These are phyloP conservation scores for Kodamaea jinghongensis DNA, from an alignment of 805 yeast genomes.

Conservation along the genomic window DNA sequence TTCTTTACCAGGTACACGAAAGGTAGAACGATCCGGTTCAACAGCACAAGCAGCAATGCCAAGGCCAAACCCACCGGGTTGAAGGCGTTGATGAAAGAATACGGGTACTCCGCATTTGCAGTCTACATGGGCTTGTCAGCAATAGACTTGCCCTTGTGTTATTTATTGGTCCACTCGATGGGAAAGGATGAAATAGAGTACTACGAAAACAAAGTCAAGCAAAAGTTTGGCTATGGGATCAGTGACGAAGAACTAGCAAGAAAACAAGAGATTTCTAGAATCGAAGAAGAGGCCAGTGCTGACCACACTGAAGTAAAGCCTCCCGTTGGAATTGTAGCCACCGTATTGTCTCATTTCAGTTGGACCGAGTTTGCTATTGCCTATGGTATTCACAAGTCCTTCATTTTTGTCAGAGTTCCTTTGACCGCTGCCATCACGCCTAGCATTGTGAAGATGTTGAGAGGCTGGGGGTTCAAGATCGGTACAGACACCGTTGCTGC, in stretches of 20 bases:
- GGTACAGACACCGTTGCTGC: slow-evolving; percentile 51
- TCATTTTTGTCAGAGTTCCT: slow-evolving; percentile 82
- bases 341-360: slow-evolving; percentile 38
- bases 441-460: slow-evolving; percentile 58
- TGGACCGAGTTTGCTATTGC: slow-evolving; percentile 88
- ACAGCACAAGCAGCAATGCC: not conserved
- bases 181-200: slow-evolving; percentile 81
- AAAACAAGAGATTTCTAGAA: slow-evolving; percentile 33
- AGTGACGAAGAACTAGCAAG: slow-evolving; percentile 40
- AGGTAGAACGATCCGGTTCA: not conserved
- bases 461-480: slow-evolving; percentile 77
- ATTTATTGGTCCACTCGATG: slow-evolving; percentile 73
- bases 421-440: slow-evolving; percentile 93
- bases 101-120: slow-evolving; percentile 89
- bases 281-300: slow-evolving; percentile 20
- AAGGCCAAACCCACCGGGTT: slow-evolving; percentile 43
- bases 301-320: not conserved
- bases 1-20: not conserved
- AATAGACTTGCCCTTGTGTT: slow-evolving; percentile 83
- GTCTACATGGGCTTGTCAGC: slow-evolving; percentile 72
- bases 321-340: not conserved
- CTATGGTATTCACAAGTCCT: slow-evolving; percentile 87
- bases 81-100: slow-evolving; percentile 71
- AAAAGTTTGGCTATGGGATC: slow-evolving; percentile 60
- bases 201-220: slow-evolving; percentile 60